Evolutionary conservation across 495 filamentous ascomycete genomes (phyloP), one percentile per base, ranked within the genome.

Genomic region (Bombardia bombarda): DNA sequence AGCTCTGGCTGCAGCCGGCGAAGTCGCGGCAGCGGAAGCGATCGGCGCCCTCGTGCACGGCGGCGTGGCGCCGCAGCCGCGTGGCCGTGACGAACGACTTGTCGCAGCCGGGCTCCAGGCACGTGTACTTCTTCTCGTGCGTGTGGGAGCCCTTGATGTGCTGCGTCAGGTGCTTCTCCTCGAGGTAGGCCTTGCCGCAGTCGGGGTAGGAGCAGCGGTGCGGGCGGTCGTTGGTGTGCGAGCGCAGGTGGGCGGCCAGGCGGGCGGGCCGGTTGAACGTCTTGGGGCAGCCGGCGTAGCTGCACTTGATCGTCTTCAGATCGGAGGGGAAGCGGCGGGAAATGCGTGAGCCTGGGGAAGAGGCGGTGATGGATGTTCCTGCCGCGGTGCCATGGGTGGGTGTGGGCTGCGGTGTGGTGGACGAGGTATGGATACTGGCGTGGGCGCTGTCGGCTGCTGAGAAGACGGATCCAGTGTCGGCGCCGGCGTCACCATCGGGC

Each of bases 251-350:
- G 33, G 84, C 75, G n/a, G 79, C 69, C 2, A 95, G 74, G 25
- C 84, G 77, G n/a, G 77, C 79, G 2, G 85, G 87, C 1, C 89
- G 80, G 60, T 92, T 90, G 75, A 89, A 95, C n/a, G 80, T 77
- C 62, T 88, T 90, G 19, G 62, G 57, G 56, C 89, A 95, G 28
- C 73, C 77, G 14, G 79, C 71, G 50, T 75, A 77, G 3, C 77
- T 73, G 62, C 89, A 95, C 31, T 58, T 62, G 51, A 83, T 78
- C 17, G 75, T 86, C 65, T 90, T 92, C 38, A 78, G 68, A 43
- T 86, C 78, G 3, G 81, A 86, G 24, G 83, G 83, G 52, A 72
- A 75, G 48, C 68, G 77, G 43, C 70, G 76, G 23, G 63, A 65
- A 7, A 71, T 70, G n/a, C 76, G 78, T 44, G 73, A 76, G 10